Percentiles rank a stretch among this genome's conserved stretches.
Conservation (phyloP, 768 basidiomycete genomes). For the Paxillus involutus region DNA sequence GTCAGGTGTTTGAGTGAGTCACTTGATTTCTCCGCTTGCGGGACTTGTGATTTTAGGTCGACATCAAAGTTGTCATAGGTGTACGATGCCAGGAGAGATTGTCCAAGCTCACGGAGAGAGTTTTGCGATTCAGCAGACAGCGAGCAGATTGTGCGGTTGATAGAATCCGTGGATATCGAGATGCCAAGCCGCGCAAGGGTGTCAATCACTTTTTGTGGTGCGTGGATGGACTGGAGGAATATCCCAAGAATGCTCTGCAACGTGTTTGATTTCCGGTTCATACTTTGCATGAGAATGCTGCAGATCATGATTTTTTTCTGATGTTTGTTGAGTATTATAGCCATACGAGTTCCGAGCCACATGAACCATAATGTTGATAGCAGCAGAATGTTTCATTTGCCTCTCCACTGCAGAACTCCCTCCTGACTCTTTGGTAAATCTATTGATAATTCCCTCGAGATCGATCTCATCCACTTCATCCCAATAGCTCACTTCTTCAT, state of each 20-base stretch:
- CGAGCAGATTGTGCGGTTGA: conserved; percentile 21
- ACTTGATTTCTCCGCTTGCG: conserved; percentile 29
- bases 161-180: conserved; percentile 26
- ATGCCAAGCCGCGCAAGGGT: conserved; percentile 31
- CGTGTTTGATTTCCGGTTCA: conserved; percentile 27
- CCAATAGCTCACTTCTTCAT: background rate
- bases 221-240: conserved; percentile 22
- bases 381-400: background rate
- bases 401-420: background rate
- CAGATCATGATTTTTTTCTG: background rate
- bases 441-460: background rate
- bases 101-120: conserved; percentile 19
- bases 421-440: background rate
- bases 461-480: conserved; percentile 3
- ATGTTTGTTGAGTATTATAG: conserved; percentile 9
- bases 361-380: background rate
- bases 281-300: conserved; percentile 22
- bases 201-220: conserved; percentile 27
- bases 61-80: conserved; percentile 48
- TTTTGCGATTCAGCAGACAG: conserved; percentile 23
- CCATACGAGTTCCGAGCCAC: background rate
- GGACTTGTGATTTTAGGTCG: conserved; percentile 28
- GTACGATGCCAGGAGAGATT: conserved; percentile 24
- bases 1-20: conserved; percentile 24
- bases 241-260: conserved; percentile 6